Evolutionary conservation across 257 asterid species (phyloP).

Genomic region (Catharanthus roseus): DNA sequence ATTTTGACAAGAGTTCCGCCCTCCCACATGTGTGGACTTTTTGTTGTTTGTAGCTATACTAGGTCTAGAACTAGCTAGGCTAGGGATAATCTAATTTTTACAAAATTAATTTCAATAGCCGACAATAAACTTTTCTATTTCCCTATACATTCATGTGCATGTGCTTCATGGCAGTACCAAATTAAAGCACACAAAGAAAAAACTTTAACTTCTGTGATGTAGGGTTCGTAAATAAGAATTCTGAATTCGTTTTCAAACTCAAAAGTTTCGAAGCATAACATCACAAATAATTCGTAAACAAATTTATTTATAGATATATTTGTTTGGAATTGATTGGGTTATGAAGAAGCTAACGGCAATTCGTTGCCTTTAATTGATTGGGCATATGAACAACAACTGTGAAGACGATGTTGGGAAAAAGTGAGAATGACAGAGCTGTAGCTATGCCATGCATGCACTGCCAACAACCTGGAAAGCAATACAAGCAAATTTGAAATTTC

Average conservation of each 20-base stretch:
- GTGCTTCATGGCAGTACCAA: too few species aligned
- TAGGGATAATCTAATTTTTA: too few species aligned
- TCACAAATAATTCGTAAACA: too few species aligned
- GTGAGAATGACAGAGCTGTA: conserved; percentile 2
- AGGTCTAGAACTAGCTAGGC: too few species aligned
- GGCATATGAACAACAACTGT: not conserved
- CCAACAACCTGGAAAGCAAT: conserved; percentile 4
- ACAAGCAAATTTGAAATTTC: not conserved
- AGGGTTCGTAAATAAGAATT: too few species aligned
- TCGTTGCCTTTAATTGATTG: not conserved
- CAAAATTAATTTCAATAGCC: not conserved
- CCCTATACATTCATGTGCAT: not conserved
- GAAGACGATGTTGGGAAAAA: conserved; percentile 3
- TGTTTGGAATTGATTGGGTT: not conserved
- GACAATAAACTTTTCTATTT: not conserved
- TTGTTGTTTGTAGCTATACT: too few species aligned
- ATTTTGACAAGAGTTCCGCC: not conserved
- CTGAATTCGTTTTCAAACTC: too few species aligned
- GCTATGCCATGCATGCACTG: not conserved
- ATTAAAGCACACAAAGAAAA: too few species aligned
- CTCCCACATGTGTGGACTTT: not conserved
- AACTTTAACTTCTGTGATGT: too few species aligned
- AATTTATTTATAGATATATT: too few species aligned
- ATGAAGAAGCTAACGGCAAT: not conserved
- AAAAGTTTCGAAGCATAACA: too few species aligned